Conservation (phyloP, 768 basidiomycete genomes). For the Grammothele lineata region DNA sequence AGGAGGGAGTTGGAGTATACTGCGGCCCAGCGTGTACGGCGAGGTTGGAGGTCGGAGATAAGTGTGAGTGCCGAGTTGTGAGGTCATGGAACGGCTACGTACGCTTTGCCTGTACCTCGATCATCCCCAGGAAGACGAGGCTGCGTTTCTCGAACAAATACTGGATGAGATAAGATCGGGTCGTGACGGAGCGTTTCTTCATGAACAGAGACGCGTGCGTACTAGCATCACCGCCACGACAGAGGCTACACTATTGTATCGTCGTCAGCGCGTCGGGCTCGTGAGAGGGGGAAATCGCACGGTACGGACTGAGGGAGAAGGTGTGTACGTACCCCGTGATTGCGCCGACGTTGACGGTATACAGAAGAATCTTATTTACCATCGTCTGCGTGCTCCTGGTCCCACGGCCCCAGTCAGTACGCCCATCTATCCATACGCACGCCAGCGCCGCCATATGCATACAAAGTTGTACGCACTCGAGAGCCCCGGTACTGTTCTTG, state of each 20-base stretch:
- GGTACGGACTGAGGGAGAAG: no score
- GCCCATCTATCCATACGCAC: no score
- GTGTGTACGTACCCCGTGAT: constrained; percentile 8
- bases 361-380: constrained; percentile 9
- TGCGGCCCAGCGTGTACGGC: not conserved
- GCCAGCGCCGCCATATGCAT: no score
- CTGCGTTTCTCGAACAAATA: constrained; percentile 8
- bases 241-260: constrained; percentile 12
- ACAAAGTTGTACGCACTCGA: no score
- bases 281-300: no score
- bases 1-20: constrained; percentile 11
- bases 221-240: constrained; percentile 12
- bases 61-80: not conserved
- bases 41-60: not conserved
- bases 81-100: not conserved
- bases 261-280: no score
- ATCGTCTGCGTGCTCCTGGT: constrained; percentile 7
- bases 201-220: not conserved
- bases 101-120: constrained; percentile 18
- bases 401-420: not conserved
- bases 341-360: constrained; percentile 12
- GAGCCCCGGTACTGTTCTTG: not conserved
- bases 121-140: constrained; percentile 15
- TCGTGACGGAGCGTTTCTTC: not conserved
- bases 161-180: not conserved